phyloP scores from a whole-genome alignment of 2,329 filamentous ascomycete genomes.

The Xylaria digitata region DNA sequence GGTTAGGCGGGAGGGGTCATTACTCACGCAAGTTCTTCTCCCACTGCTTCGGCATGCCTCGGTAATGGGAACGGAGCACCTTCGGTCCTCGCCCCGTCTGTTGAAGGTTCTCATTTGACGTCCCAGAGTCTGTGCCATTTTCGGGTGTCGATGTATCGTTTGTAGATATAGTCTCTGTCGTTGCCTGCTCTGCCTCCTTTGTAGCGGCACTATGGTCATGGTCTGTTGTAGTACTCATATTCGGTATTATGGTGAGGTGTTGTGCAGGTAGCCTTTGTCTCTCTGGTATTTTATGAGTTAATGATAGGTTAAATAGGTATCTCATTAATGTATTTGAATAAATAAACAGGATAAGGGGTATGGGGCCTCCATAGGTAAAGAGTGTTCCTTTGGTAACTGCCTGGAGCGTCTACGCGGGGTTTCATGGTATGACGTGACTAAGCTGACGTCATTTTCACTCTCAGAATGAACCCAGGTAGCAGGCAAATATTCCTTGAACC shows the following conservation, averaged over 20 bases:
- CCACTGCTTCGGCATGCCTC: conserved; percentile 47
- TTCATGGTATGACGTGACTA: conserved; percentile 23
- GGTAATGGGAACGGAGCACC: conserved; percentile 44
- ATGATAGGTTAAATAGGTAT: conserved; percentile 1
- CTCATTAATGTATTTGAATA: conserved; percentile 4
- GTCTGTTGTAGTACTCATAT: conserved; percentile 29
- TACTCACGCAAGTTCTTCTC: conserved; percentile 45
- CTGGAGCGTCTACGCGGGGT: conserved; percentile 9
- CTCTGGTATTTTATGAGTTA: background rate
- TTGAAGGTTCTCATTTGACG: conserved; percentile 22
- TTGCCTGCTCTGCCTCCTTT: conserved; percentile 26
- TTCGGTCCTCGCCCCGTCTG: conserved; percentile 33
- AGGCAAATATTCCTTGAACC: background rate
- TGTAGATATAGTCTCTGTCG: conserved; percentile 7
- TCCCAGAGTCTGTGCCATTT: conserved; percentile 6
- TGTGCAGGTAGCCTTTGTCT: background rate
- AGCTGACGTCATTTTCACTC: conserved; percentile 29
- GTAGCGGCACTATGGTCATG: conserved; percentile 18
- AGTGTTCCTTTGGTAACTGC: conserved; percentile 3
- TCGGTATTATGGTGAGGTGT: background rate
- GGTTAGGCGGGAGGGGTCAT: background rate
- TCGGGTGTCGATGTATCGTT: conserved; percentile 18
- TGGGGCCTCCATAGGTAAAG: background rate
- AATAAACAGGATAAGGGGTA: background rate
- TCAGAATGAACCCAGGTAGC: background rate